These are phyloP conservation scores for Phoma sp. DNA, from an alignment of 2,329 filamentous ascomycete species.

Conservation along the genomic window DNA sequence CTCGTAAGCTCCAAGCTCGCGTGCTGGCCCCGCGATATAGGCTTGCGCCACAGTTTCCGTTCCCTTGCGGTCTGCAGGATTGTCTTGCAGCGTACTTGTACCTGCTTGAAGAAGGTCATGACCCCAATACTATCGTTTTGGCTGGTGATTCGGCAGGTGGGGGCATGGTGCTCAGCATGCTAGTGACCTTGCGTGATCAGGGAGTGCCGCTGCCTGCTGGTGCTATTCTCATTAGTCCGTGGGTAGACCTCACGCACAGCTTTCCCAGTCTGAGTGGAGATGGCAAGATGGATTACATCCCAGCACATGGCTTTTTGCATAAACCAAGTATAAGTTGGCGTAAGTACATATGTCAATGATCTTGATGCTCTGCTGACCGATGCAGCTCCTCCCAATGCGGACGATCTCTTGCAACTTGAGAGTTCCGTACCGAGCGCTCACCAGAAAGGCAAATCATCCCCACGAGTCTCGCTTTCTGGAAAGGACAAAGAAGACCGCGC, in stretches of 20 bases:
- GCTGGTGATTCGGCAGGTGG: slow-evolving; percentile 93
- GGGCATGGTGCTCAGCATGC: slow-evolving; percentile 81
- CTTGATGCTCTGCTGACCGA: neutral
- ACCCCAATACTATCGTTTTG: slow-evolving; percentile 81
- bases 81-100: slow-evolving; percentile 88
- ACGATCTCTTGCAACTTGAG: slow-evolving; percentile 67
- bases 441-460: slow-evolving; percentile 17
- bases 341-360: slow-evolving; percentile 16
- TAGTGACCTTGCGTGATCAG: slow-evolving; percentile 82
- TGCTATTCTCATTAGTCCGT: slow-evolving; percentile 88
- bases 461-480: slow-evolving; percentile 13
- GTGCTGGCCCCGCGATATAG: slow-evolving; percentile 87
- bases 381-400: slow-evolving; percentile 75
- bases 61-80: slow-evolving; percentile 90
- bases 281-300: slow-evolving; percentile 83
- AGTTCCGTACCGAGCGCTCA: slow-evolving; percentile 11
- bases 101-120: slow-evolving; percentile 72
- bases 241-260: slow-evolving; percentile 94
- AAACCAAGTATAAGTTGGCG: slow-evolving; percentile 89
- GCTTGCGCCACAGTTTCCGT: slow-evolving; percentile 90
- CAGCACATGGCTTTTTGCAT: slow-evolving; percentile 84
- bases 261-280: slow-evolving; percentile 86
- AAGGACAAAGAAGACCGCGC: slow-evolving; percentile 34
- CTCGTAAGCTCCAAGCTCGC: slow-evolving; percentile 87
- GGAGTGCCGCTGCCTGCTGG: slow-evolving; percentile 85